phyloP scores from a whole-genome alignment of 2,329 filamentous ascomycete species.

The Clarireedia hainanense region DNA sequence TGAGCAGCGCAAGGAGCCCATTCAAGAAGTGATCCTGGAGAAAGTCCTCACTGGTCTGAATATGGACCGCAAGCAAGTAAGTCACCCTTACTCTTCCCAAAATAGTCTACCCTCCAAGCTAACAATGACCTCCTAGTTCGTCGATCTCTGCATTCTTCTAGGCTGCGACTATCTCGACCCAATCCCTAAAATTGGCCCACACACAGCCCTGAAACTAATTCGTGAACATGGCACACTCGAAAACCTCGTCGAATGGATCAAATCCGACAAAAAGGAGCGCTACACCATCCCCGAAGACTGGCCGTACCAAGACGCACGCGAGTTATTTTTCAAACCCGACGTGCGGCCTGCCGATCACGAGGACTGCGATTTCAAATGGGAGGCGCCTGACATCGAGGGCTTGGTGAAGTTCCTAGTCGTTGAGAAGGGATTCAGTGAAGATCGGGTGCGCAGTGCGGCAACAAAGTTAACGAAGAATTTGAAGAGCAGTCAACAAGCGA shows the following conservation, averaged over 20 bases:
- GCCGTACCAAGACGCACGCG: conserved; percentile 86
- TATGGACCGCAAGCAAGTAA: conserved; percentile 81
- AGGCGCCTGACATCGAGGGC: conserved; percentile 82
- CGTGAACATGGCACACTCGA: conserved; percentile 86
- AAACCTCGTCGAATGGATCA: conserved; percentile 72
- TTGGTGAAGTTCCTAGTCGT: conserved; percentile 82
- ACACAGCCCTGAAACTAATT: conserved; percentile 87
- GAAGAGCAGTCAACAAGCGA: conserved; percentile 82
- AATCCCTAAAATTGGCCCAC: conserved; percentile 87
- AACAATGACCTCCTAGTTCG: conserved; percentile 54
- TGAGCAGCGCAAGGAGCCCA: conserved; percentile 94
- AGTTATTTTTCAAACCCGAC: conserved; percentile 86
- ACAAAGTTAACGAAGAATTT: conserved; percentile 79
- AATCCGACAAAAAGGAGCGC: conserved; percentile 70
- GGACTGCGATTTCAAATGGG: conserved; percentile 97
- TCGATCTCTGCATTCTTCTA: conserved; percentile 94
- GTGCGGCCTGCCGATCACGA: conserved; percentile 76
- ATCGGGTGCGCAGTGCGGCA: conserved; percentile 75
- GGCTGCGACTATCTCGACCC: conserved; percentile 98
- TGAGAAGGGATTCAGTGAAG: conserved; percentile 96
- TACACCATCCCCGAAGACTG: conserved; percentile 90
- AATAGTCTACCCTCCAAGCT: neutral
- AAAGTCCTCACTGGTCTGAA: conserved; percentile 78
- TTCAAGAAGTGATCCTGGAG: conserved; percentile 86
- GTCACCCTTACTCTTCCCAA: conserved; percentile 10